Base-by-base conservation (phyloP, 192 early-diverging fungal genomes). In the Coemansia sp. region DNA sequence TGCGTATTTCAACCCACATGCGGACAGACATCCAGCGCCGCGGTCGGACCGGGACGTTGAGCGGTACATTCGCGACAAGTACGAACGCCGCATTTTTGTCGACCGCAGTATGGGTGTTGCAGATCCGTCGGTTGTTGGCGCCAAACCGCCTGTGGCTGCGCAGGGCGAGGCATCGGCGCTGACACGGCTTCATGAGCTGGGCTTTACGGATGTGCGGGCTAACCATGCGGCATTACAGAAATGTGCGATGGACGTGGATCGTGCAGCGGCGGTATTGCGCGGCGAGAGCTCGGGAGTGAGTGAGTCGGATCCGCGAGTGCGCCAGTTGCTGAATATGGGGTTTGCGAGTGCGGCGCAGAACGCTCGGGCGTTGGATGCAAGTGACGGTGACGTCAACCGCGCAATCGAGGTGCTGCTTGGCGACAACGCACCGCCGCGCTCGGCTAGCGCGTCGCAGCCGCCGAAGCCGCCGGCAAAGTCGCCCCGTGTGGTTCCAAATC, bases 61-160 rank as follows among this genome's bases (percentile, higher is more conserved):
- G 66, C 77, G 82, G 40, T 95, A 88, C 59, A 93, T 98, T 56
- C 88, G 93, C 26, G 84, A 93, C 79, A 98, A 98, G 79, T 98
- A 95, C 75, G 92, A 96, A 64, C 86, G 72, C 56, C 86, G 83
- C 34, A 67, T 71, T 52, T 92, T 82, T 82, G 86, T 85, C 66
- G 82, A 83, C 34, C 71, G 64, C 36, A 68, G 58, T 49, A 64
- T 52, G 53, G 69, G 73, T 4, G 48, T 70, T 17, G 53, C 58
- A 12, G 81, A 63, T 25, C 82, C 74, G 42, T 83, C 73, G 53
- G 23, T 48, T 12, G 37, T 58, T 8, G 53, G 58, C 24, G 70
- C 64, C 14, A 38, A 28, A 31, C 1, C 58, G 56, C 28, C 54
- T 5, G n/a, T 8, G 8, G 48, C 20, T 20, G 58, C 56, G 3